phyloP scores from a whole-genome alignment of 2,329 filamentous ascomycete species.

The Verticillium longisporum region DNA sequence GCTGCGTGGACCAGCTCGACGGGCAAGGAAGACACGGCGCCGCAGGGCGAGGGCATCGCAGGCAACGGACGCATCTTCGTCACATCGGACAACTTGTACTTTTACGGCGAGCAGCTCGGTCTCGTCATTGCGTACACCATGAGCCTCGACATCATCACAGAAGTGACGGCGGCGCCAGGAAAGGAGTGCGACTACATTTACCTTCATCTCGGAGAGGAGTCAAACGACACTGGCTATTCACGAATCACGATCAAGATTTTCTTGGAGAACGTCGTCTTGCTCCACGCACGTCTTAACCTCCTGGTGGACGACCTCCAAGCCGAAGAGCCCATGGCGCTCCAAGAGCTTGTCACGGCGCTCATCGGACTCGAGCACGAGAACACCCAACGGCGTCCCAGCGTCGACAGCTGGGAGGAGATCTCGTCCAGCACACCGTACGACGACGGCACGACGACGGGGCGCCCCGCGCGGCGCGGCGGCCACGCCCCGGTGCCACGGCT shows the following conservation, averaged over 20 bases:
- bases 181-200: constrained; percentile 91
- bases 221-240: constrained; percentile 56
- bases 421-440: constrained; percentile 54
- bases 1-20: constrained; percentile 68
- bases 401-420: constrained; percentile 89
- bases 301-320: constrained; percentile 74
- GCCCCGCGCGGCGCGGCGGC: constrained; percentile 21
- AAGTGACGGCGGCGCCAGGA: constrained; percentile 84
- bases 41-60: constrained; percentile 43
- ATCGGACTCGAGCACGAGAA: constrained; percentile 66
- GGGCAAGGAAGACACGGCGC: constrained; percentile 32
- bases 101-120: constrained; percentile 92
- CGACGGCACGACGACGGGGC: constrained; percentile 41
- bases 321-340: constrained; percentile 60
- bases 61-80: constrained; percentile 75
- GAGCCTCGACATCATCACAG: constrained; percentile 68
- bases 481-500: constrained; percentile 23
- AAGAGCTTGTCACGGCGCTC: constrained; percentile 65
- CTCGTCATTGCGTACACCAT: constrained; percentile 79
- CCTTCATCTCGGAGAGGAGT: constrained; percentile 63
- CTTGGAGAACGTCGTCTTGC: constrained; percentile 74
- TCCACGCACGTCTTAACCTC: constrained; percentile 79
- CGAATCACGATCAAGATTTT: constrained; percentile 88
- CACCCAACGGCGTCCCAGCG: constrained; percentile 60
- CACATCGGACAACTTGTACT: constrained; percentile 82